Conservation (phyloP, 371 early-diverging fungal genomes). For the Scutellospora calospora region DNA sequence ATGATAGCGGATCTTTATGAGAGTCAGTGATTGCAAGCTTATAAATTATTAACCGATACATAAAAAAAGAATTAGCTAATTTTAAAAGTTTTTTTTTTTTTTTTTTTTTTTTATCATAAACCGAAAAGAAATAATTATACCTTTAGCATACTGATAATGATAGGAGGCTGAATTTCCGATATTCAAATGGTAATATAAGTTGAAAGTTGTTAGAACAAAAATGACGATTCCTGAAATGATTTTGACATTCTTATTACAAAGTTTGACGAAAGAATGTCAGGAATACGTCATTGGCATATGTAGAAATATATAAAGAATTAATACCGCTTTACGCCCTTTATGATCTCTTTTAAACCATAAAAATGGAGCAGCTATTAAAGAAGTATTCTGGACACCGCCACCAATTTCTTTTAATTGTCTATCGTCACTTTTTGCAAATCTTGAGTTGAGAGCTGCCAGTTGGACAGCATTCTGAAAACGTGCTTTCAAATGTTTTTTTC, state of each 20-base stretch:
- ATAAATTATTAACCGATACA: too few relatives aligned
- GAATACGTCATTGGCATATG: too few relatives aligned
- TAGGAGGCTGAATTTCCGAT: too few relatives aligned
- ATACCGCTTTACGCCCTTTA: slow-evolving; percentile 52
- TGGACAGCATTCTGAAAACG: slow-evolving; percentile 1
- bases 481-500: neutral
- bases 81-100: slow-evolving; percentile 5
- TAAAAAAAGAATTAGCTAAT: neutral
- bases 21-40: slow-evolving; percentile 68
- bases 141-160: too few relatives aligned
- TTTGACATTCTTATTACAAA: too few relatives aligned
- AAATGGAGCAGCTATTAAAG: slow-evolving; percentile 50
- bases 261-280: too few relatives aligned
- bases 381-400: slow-evolving; percentile 45
- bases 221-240: too few relatives aligned
- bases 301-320: neutral
- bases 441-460: slow-evolving; percentile 33
- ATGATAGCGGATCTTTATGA: slow-evolving; percentile 51
- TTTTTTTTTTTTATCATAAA: neutral
- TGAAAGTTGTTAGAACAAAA: too few relatives aligned
- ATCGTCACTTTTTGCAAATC: slow-evolving; percentile 32
- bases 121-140: neutral
- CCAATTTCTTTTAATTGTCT: slow-evolving; percentile 43
- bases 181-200: too few relatives aligned
- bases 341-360: slow-evolving; percentile 49